Conservation (phyloP, 495 filamentous ascomycete genomes). For the Geopyxis carbonaria region DNA sequence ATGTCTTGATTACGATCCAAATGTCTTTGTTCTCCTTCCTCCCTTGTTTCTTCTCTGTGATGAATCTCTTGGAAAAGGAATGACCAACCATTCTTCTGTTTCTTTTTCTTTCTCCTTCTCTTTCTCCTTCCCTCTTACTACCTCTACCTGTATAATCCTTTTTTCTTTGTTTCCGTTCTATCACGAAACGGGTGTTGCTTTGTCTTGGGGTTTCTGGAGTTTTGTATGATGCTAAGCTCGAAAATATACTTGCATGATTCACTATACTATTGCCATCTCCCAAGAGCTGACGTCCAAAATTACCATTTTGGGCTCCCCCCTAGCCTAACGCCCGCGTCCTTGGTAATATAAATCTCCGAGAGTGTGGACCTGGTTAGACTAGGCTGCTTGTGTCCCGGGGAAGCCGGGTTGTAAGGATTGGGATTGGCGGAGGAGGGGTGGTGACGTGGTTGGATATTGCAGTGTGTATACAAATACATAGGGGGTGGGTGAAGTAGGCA, state of each 20-base stretch:
- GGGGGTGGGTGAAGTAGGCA: no score
- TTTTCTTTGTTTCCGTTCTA: no score
- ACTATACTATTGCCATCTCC: not conserved
- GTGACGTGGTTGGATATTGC: no score
- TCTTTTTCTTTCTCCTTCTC: not conserved
- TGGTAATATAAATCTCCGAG: no score
- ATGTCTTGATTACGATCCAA: conserved; percentile 26
- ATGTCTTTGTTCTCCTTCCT: conserved; percentile 16
- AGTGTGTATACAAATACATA: no score
- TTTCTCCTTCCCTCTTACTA: not conserved
- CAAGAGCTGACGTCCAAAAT: conserved; percentile 12
- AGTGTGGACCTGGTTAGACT: no score
- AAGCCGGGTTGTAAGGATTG: no score
- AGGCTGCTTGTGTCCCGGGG: no score
- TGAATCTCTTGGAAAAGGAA: not conserved
- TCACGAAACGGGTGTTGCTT: not conserved
- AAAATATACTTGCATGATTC: not conserved
- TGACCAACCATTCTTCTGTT: not conserved
- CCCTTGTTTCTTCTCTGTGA: conserved; percentile 12
- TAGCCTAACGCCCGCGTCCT: no score
- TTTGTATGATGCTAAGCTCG: not conserved
- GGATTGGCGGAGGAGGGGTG: no score
- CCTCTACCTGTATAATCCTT: no score
- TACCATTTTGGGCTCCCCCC: conserved; percentile 22
- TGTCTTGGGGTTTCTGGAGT: not conserved